A percentile compares a stretch with the other conserved stretches of the same genome.
Conservation (phyloP, 1,284 basidiomycete genomes). For the Gomphus bonarii region DNA sequence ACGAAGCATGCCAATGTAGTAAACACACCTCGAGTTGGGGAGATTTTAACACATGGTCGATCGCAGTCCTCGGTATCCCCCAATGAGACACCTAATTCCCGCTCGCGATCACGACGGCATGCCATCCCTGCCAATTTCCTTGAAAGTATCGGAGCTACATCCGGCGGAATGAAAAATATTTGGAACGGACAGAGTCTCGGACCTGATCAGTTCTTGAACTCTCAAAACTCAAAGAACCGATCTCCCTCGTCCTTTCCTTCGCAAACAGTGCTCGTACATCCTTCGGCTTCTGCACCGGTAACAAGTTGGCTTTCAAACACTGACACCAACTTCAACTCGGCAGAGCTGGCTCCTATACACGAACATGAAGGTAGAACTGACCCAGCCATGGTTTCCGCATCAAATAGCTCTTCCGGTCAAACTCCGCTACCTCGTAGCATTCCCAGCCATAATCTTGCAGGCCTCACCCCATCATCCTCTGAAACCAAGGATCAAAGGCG, state of each 20-base stretch:
- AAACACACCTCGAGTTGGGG: not conserved
- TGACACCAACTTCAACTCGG: not conserved
- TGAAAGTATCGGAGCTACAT: not conserved
- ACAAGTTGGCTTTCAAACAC: not conserved
- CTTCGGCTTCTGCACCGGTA: conserved; percentile 1
- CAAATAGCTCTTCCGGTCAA: not conserved
- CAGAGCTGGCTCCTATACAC: not conserved
- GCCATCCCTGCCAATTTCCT: not conserved
- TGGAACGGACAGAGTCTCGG: conserved; percentile 2
- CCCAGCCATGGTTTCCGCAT: not conserved
- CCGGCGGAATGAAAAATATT: not conserved
- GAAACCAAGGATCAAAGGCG: not conserved
- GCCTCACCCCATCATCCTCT: not conserved
- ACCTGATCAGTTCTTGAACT: not conserved
- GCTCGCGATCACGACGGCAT: not conserved
- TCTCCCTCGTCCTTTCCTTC: not conserved
- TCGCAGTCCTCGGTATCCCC: not conserved
- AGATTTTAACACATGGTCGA: not conserved
- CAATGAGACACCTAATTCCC: not conserved
- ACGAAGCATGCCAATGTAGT: not conserved
- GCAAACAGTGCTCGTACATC: not conserved
- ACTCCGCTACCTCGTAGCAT: not conserved
- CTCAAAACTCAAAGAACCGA: not conserved
- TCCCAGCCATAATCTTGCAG: not conserved
- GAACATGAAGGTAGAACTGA: not conserved